A percentile compares a stretch with the other conserved stretches of the same genome.
Evolutionary conservation across 331 rosid species (phyloP).

Genomic region (Erythrophleum ivorense): DNA sequence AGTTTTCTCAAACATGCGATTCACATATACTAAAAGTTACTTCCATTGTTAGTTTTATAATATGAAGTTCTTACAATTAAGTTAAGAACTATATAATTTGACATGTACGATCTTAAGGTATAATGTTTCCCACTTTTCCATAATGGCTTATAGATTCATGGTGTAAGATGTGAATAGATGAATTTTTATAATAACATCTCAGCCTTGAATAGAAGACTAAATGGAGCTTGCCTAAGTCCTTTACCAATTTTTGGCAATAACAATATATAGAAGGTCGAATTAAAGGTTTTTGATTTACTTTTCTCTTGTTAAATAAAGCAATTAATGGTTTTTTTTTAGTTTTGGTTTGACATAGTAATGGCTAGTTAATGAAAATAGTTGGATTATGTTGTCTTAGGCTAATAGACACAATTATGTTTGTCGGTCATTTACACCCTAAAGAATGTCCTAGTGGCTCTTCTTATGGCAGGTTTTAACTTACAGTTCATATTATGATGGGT

Average conservation of each 20-base stretch:
- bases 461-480: constrained; percentile 43
- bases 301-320: not conserved
- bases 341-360: not conserved
- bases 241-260: not conserved
- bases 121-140: too few relatives aligned
- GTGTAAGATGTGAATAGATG: too few relatives aligned
- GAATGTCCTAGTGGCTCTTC: constrained; percentile 38
- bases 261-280: not conserved
- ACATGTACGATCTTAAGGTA: too few relatives aligned
- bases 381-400: constrained; percentile 42
- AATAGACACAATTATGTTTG: constrained; percentile 51
- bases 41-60: too few relatives aligned
- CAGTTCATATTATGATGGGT: constrained; percentile 9
- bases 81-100: too few relatives aligned
- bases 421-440: constrained; percentile 43
- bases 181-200: too few relatives aligned
- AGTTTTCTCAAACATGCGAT: too few relatives aligned
- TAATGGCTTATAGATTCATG: too few relatives aligned
- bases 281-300: not conserved
- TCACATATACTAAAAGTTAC: too few relatives aligned
- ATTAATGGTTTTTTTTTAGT: not conserved
- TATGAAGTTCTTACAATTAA: too few relatives aligned
- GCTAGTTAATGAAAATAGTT: not conserved
- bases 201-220: too few relatives aligned
- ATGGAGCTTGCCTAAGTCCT: not conserved